phyloP scores from a whole-genome alignment of 75 land plant genomes.

The Picea glauca region DNA sequence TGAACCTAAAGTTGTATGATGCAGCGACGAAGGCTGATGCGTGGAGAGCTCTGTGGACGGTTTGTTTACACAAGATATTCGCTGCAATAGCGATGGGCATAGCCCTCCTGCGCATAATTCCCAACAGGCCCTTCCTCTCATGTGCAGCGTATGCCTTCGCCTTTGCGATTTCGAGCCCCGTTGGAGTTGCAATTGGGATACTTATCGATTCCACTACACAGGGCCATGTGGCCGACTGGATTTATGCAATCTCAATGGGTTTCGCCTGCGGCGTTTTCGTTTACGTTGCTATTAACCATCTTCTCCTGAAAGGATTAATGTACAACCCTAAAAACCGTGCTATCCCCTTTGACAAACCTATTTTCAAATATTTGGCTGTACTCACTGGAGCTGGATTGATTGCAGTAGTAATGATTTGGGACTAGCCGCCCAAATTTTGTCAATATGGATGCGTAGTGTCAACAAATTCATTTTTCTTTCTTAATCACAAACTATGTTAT shows the following conservation, averaged over 20 bases:
- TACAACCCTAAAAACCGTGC: background rate
- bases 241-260: conserved; percentile 82
- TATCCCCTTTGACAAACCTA: background rate
- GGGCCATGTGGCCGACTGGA: conserved; percentile 64
- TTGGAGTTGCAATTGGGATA: conserved; percentile 85
- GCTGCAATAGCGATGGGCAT: conserved; percentile 96
- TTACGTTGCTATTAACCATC: conserved; percentile 24
- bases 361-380: background rate
- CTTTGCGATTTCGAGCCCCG: conserved; percentile 77
- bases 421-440: background rate
- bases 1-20: background rate
- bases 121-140: conserved; percentile 55
- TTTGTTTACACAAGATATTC: conserved; percentile 74
- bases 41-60: conserved; percentile 79
- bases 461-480: no score
- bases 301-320: background rate
- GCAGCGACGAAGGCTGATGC: conserved; percentile 62
- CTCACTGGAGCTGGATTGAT: background rate
- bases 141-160: conserved; percentile 75
- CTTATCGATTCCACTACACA: conserved; percentile 64
- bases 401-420: conserved; percentile 3
- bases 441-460: no score
- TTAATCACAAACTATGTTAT: no score
- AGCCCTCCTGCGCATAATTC: conserved; percentile 67
- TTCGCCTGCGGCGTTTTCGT: conserved; percentile 76